phyloP scores from a whole-genome alignment of 164 flowering plant species.

The Umbellularia californica region DNA sequence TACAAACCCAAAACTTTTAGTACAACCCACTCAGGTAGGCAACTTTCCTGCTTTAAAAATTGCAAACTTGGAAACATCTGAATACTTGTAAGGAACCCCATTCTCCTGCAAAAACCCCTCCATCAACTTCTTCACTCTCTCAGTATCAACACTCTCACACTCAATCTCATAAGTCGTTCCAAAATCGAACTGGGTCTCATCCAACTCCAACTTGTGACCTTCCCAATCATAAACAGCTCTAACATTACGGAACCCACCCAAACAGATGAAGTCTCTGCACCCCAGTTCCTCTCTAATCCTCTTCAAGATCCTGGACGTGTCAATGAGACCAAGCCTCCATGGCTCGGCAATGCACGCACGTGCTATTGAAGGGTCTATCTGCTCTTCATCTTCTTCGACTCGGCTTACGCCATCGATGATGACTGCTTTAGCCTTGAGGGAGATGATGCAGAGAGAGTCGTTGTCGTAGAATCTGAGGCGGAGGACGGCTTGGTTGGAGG shows the following conservation, averaged over 20 bases:
- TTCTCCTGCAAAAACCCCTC: constrained; percentile 50
- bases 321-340: constrained; percentile 22
- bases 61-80: constrained; percentile 49
- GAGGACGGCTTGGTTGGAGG: constrained; percentile 50
- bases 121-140: constrained; percentile 41
- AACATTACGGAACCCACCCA: constrained; percentile 78
- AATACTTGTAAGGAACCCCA: constrained; percentile 51
- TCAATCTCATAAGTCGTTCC: constrained; percentile 74
- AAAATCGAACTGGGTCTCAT: constrained; percentile 60
- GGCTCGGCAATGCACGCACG: constrained; percentile 59
- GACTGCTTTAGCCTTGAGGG: constrained; percentile 56
- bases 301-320: constrained; percentile 32
- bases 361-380: constrained; percentile 42
- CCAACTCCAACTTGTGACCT: constrained; percentile 67
- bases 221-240: constrained; percentile 63
- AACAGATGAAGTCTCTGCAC: constrained; percentile 35
- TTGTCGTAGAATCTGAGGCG: constrained; percentile 69
- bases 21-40: constrained; percentile 29
- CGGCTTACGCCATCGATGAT: constrained; percentile 57
- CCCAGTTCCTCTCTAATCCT: constrained; percentile 51
- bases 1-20: no score
- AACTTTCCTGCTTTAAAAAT: constrained; percentile 54
- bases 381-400: constrained; percentile 64
- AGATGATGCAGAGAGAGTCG: constrained; percentile 51
- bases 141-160: constrained; percentile 68